Evolutionary conservation across 805 yeast species (phyloP), one percentile per base, ranked within the genome.

Genomic region (Candida orba): DNA sequence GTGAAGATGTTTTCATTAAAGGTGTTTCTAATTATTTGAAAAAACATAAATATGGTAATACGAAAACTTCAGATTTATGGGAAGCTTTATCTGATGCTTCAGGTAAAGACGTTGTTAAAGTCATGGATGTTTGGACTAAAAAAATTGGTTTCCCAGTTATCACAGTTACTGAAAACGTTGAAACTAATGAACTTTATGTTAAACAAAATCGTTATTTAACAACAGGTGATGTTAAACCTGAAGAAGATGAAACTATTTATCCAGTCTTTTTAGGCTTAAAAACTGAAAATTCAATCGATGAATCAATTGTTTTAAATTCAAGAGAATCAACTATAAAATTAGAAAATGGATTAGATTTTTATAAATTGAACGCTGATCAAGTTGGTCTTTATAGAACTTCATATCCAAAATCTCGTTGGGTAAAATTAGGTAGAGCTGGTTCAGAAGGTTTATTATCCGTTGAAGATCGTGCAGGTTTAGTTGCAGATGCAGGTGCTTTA

Each of bases 81-180:
- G 75, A 71, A 51, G 78, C 89, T 30, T 69, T 85, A 47, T 66
- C 81, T 37, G 80, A 76, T 25, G 88, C 76, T 25, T 73, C 84
- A 43, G 90, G 90, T 23, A 71, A 82, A 55, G 83, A 84, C 56
- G 90, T 85, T 38, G 77, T 75, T 44, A 64, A 67, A 45, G 84
- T 81, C 34, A 85, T 85, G 93, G 78, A 79, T 56, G 75, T 78
- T 47, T 85, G 95, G 95, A 84, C 89, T 45, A 78, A 78, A 55
- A 76, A 81, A 57, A 76, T 83, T 47, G 95, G 95, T 8, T 85
- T 71, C 69, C 95, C 95, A 23, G 78, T 85, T 14, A 67, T 86
- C 40, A 66, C 75, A 30, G 90, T 84, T 33, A 69, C 73, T 40
- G 90, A 82, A 64, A 68, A 69, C 40, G 69, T 69, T 20, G 42